These are phyloP conservation scores for Tricholoma furcatifolium DNA, from an alignment of 768 basidiomycete genomes.

Conservation along the genomic window DNA sequence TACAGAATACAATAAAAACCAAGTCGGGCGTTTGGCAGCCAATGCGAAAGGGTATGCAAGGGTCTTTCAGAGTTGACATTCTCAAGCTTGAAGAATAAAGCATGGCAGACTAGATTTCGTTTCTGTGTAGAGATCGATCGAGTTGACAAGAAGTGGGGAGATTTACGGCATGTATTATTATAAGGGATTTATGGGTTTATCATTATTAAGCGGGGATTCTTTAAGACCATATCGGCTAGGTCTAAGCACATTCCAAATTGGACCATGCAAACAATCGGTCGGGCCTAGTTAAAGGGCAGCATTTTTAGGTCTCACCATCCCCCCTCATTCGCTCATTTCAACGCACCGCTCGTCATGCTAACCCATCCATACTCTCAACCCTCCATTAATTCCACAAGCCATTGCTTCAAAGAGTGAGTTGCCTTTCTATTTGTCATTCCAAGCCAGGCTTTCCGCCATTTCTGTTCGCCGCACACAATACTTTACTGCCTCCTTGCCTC, in stretches of 20 bases:
- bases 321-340: neutral
- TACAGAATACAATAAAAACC: slow-evolving; percentile 11
- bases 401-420: too few species aligned
- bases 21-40: neutral
- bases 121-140: too few species aligned
- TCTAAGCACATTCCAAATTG: slow-evolving; percentile 4
- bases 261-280: slow-evolving; percentile 12
- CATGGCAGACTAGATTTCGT: too few species aligned
- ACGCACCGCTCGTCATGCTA: neutral
- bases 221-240: neutral
- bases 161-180: too few species aligned
- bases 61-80: neutral
- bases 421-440: too few species aligned
- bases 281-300: slow-evolving; percentile 7
- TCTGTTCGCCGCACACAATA: too few species aligned
- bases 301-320: neutral
- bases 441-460: too few species aligned
- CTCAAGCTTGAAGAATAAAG: too few species aligned
- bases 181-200: neutral
- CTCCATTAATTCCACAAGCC: too few species aligned
- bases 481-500: neutral
- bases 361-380: too few species aligned
- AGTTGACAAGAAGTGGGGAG: too few species aligned
- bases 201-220: slow-evolving; percentile 12
- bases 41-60: neutral